Evolutionary conservation across 2,329 filamentous ascomycete genomes (phyloP), one percentile per base, ranked within the genome.

Genomic region (Aspergillus sp.): DNA sequence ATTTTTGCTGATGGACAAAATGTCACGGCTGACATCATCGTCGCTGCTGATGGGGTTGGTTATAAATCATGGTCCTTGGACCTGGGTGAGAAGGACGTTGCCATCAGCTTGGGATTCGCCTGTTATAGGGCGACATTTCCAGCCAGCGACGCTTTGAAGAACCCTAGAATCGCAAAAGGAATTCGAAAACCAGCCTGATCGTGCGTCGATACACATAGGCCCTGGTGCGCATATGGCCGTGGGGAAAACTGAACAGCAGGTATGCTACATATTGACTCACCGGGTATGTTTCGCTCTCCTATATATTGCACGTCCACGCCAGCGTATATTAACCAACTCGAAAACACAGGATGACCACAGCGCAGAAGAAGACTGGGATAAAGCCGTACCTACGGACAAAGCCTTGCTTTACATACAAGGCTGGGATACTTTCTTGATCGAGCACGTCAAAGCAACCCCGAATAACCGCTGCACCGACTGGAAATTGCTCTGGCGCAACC

Each of bases 401-500:
- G n/a, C 35, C 15, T 12, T 53, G 3, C 46, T 55, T 23, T 50
- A 33, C 7, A 33, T 43, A 7, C 41, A 46, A 10, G 47, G 43
- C 19, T 53, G 51, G 49, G 46, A 51, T 49, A 44, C 32, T 1
- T 45, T 45, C n/a, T 49, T 49, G 30, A 44, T 42, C 3, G 45
- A 52, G 37, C 52, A 59, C 27, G 49, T 50, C 47, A 53, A 52
- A 6, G 49, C 49, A 30, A 48, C 63, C 3, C 64, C 53, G 2
- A 43, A 52, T 3, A 39, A 53, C 7, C 54, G 51, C 20, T 73
- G 76, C 43, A 69, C 77, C 52, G 72, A 75, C 61, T 77, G 73
- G 50, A 68, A 72, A 50, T 67, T 77, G 2, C 63, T 75, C 15
- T 76, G 72, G 73, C 64, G 68, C 54, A 75, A 56, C 69, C 75